Evolutionary conservation across 768 basidiomycete species (phyloP).

Genomic region (Suillus paluster): DNA sequence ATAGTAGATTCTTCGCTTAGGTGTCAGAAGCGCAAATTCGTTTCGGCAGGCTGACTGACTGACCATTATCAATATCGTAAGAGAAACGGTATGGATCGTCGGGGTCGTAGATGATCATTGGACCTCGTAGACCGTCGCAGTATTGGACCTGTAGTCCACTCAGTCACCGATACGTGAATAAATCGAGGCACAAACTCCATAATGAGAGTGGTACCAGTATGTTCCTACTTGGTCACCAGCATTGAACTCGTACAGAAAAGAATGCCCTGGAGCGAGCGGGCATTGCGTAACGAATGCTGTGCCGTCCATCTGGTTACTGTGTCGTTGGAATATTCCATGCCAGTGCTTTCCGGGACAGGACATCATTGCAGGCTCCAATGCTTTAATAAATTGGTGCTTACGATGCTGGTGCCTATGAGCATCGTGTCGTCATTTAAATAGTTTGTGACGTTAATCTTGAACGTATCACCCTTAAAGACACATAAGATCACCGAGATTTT

Average conservation of each 20-base stretch:
- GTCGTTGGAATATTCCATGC: neutral
- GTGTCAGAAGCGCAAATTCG: neutral
- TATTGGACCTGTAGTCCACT: constrained; percentile 40
- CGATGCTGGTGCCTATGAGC: neutral
- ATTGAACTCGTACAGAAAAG: neutral
- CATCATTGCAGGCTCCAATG: neutral
- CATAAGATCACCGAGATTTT: neutral
- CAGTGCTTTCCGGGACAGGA: neutral
- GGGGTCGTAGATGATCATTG: constrained; percentile 51
- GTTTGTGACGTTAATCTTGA: neutral
- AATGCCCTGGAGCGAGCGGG: neutral
- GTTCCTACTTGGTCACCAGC: neutral
- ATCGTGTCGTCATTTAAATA: neutral
- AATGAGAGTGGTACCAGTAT: constrained; percentile 1
- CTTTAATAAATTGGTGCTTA: neutral
- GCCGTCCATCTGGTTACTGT: neutral
- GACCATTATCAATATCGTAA: neutral
- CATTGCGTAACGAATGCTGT: neutral
- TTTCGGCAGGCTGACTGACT: neutral
- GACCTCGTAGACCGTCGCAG: constrained; percentile 58
- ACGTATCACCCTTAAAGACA: neutral
- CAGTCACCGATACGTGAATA: neutral
- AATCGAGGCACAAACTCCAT: neutral
- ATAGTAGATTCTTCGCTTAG: neutral
- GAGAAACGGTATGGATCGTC: neutral